phyloP scores from a whole-genome alignment of 352 stramenopile genomes.

The Phytophthora podocarpi region DNA sequence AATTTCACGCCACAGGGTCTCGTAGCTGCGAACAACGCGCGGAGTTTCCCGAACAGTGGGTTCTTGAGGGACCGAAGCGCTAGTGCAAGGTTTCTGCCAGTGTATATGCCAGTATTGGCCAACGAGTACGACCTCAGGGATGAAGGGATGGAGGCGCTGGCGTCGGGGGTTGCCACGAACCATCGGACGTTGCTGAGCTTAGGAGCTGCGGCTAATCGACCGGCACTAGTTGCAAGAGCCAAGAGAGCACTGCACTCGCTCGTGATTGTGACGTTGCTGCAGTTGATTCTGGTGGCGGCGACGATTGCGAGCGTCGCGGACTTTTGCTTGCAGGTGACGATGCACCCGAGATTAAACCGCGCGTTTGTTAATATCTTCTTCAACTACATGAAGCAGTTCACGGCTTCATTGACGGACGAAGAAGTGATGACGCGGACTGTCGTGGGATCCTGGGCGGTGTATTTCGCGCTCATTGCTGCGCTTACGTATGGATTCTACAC shows the following conservation, averaged over 20 bases:
- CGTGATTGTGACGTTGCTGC: constrained; percentile 47
- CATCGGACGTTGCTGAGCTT: constrained; percentile 60
- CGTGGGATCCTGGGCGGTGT: constrained; percentile 57
- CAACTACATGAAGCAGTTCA: constrained; percentile 70
- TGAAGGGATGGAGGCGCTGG: constrained; percentile 35
- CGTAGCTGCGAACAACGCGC: constrained; percentile 16
- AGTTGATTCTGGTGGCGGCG: constrained; percentile 51
- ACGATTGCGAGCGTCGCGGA: constrained; percentile 73
- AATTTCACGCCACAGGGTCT: constrained; percentile 20
- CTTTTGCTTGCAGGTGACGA: constrained; percentile 72
- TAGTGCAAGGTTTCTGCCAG: constrained; percentile 42
- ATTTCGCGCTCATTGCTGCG: constrained; percentile 43
- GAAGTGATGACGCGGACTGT: constrained; percentile 63
- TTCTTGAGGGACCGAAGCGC: constrained; percentile 38
- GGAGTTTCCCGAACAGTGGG: constrained; percentile 37
- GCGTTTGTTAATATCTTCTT: constrained; percentile 73
- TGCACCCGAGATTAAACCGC: constrained; percentile 70
- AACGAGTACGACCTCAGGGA: constrained; percentile 57
- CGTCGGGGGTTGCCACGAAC: constrained; percentile 32
- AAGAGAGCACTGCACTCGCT: constrained; percentile 27
- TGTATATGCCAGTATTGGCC: constrained; percentile 69
- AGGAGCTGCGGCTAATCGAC: constrained; percentile 23
- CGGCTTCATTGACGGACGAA: constrained; percentile 60
- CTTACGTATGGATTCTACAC: constrained; percentile 68
- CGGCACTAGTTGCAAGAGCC: constrained; percentile 25